Conservation (phyloP, 2,329 filamentous ascomycete genomes). For the Aspergillus pseudoglaucus region DNA sequence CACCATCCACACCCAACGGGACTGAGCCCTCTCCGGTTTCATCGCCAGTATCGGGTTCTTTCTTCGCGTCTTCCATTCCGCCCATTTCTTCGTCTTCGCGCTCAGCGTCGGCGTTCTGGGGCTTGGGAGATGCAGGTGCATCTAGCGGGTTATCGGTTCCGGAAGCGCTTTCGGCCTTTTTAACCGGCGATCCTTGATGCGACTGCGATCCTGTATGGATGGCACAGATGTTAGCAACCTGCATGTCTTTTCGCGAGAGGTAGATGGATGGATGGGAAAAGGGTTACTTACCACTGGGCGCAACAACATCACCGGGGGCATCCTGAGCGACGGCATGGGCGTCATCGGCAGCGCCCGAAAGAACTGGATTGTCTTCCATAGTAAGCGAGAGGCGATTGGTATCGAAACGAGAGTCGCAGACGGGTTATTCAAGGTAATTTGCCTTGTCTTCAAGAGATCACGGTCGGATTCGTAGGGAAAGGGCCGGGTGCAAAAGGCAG, state of each 20-base stretch:
- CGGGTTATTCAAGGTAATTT: slow-evolving; percentile 26
- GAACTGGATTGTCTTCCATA: slow-evolving; percentile 32
- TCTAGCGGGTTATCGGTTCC: slow-evolving; percentile 62
- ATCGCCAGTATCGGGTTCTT: slow-evolving; percentile 39
- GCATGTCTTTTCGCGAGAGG: slow-evolving; percentile 6
- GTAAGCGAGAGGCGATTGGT: slow-evolving; percentile 16
- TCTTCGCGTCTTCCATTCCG: slow-evolving; percentile 48
- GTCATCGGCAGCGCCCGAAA: slow-evolving; percentile 24
- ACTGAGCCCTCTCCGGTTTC: slow-evolving; percentile 41
- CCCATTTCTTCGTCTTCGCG: slow-evolving; percentile 75
- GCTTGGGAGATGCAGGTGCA: slow-evolving; percentile 58
- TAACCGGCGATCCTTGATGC: slow-evolving; percentile 24
- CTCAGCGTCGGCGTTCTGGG: slow-evolving; percentile 50
- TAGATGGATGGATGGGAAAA: slow-evolving; percentile 1
- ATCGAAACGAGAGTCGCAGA: slow-evolving; percentile 23
- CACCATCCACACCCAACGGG: slow-evolving; percentile 41
- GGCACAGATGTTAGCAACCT: slow-evolving; percentile 13
- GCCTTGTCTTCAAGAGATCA: slow-evolving; percentile 15
- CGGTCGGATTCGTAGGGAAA: not conserved
- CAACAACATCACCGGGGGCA: slow-evolving; percentile 21
- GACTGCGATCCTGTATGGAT: slow-evolving; percentile 25
- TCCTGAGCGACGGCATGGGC: slow-evolving; percentile 22
- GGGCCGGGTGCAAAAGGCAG: slow-evolving; percentile 7
- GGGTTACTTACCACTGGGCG: slow-evolving; percentile 22
- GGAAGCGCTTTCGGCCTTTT: slow-evolving; percentile 20